phyloP scores from a whole-genome alignment of 179 eudicot species.

The Nepenthes alata region DNA sequence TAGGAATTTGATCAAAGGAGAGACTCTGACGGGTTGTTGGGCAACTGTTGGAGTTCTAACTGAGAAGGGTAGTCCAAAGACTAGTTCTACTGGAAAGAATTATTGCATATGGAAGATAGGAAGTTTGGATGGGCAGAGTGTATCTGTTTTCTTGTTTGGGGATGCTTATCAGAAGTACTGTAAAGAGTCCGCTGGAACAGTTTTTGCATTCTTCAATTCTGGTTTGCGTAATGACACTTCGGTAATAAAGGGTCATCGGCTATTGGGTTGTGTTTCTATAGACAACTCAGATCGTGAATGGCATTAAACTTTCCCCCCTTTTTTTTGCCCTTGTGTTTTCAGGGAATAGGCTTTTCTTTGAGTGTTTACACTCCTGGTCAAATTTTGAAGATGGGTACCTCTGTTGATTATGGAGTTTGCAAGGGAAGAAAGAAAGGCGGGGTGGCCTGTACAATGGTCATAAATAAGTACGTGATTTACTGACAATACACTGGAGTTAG shows the following conservation, averaged over 20 bases:
- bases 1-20: constrained; percentile 75
- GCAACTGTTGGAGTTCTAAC: constrained; percentile 80
- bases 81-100: constrained; percentile 65
- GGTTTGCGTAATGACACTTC: constrained; percentile 50
- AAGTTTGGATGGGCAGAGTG: constrained; percentile 62
- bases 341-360: constrained; percentile 69
- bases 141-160: constrained; percentile 83
- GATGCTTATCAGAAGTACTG: constrained; percentile 61
- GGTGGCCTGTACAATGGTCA: constrained; percentile 43
- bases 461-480: constrained; percentile 37
- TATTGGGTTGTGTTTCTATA: background rate
- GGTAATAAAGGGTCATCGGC: constrained; percentile 22
- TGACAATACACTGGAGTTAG: too few species aligned
- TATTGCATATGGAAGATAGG: constrained; percentile 78
- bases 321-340: background rate
- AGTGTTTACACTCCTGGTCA: constrained; percentile 59
- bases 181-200: constrained; percentile 54
- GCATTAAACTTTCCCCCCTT: background rate
- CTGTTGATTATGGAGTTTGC: constrained; percentile 82
- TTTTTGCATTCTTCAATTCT: constrained; percentile 66
- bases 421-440: constrained; percentile 76
- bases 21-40: constrained; percentile 87
- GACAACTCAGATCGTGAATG: background rate
- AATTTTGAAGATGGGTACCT: constrained; percentile 71
- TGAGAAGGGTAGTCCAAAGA: constrained; percentile 53